Evolutionary conservation across 2,329 filamentous ascomycete genomes (phyloP), one percentile per base, ranked within the genome.

Genomic region (Clonostachys solani): DNA sequence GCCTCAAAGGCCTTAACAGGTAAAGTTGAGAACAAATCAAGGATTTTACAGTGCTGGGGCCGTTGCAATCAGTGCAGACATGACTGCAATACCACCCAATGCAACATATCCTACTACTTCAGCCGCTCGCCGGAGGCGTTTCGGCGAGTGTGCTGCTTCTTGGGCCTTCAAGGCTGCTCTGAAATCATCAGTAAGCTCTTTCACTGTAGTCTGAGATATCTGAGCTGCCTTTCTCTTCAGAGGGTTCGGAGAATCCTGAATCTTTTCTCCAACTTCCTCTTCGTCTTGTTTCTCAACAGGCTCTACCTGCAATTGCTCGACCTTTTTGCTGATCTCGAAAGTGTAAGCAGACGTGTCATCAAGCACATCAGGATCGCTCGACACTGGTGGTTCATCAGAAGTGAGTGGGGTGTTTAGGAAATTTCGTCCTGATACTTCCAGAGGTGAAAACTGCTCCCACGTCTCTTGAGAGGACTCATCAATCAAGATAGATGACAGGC

Each of bases 1-100:
- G 37, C 37, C 37, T 40, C 37, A 40, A 9, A 40, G 17, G 17
- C 37, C n/a, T 40, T n/a, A 40, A 18, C n/a, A 40, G 17, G 37
- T n/a, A 40, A 40, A 40, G n/a, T 18, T n/a, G 37, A 29, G 43
- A 38, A 45, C 23, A 29, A 29, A 29, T 29, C 23, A 10, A 29
- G 23, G 23, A 29, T n/a, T 13, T 55, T 38, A 61, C 16, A 60
- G 48, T 2, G 47, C 49, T 4, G 66, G 66, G 4, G 66, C 66
- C 4, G 65, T 69, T 17, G 64, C 66, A 44, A 69, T 69, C 35
- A 69, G 50, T 5, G 64, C 66, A 19, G 65, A 64, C 60, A 69
- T 62, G 37, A 68, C 66, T n/a, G 65, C 65, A 8, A 65, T 55
- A 17, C 66, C 66, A 8, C 66, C 66, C 4, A 69, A 52, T 6